A percentile compares a stretch with the other conserved stretches of the same genome.
These are phyloP conservation scores for Xylaria sp. DNA, from an alignment of 495 filamentous ascomycete species.

Conservation along the genomic window DNA sequence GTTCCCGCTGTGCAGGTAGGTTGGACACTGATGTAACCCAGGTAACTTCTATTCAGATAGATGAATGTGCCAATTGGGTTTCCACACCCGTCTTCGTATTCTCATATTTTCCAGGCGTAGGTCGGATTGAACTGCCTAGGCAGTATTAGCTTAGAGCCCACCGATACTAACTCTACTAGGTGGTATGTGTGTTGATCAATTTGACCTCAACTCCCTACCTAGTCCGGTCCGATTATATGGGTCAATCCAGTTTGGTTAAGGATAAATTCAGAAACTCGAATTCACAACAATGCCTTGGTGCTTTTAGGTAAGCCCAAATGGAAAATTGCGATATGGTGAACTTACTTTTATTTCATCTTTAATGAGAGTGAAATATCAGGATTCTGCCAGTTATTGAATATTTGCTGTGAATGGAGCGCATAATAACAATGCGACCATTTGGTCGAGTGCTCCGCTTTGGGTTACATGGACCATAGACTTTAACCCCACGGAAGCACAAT, in stretches of 20 bases:
- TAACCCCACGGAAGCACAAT: constrained; percentile 17
- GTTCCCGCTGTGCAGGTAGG: background rate
- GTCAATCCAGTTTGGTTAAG: background rate
- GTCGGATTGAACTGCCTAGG: background rate
- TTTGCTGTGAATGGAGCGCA: background rate
- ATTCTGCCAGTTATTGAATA: too few relatives aligned
- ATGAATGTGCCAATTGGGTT: too few relatives aligned
- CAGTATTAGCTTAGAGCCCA: background rate
- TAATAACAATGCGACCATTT: background rate
- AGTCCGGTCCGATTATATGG: background rate
- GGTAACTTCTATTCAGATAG: too few relatives aligned
- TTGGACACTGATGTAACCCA: too few relatives aligned
- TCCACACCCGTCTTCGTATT: background rate
- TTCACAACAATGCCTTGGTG: background rate
- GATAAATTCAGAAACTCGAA: background rate
- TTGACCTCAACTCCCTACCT: background rate
- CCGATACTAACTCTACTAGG: background rate
- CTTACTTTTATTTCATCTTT: too few relatives aligned
- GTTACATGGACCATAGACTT: constrained; percentile 8
- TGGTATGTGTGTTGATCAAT: background rate
- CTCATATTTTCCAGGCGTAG: background rate
- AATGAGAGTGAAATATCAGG: too few relatives aligned
- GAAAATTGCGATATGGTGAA: too few relatives aligned
- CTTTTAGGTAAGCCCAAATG: too few relatives aligned
- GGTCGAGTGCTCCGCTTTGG: background rate